Base-by-base conservation (phyloP, 768 basidiomycete genomes). In the Suillus subalutaceus region DNA sequence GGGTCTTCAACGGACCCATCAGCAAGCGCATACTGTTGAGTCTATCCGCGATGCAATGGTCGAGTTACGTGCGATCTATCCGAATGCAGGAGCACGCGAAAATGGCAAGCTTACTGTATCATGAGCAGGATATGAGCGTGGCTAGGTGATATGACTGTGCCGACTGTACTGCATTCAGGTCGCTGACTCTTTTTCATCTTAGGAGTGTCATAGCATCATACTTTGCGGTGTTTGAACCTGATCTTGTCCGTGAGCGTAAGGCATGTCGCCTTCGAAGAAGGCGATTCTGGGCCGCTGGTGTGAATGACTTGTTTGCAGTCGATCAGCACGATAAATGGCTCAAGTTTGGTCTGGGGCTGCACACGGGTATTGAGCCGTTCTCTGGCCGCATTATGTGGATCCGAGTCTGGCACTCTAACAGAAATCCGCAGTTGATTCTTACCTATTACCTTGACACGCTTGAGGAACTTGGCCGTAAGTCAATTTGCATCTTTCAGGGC, bases 271-370 rank as follows among this genome's bases (percentile, higher is more conserved):
- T 83, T 30, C 71, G 72, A n/a, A 71, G 78, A 0, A 70, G 71
- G 4, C 66, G 66, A 0, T 84, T 80, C 64, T 81, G 72, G 69
- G 73, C 79, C 6, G 81, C 83, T 12, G 83, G 83, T 1, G 75
- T 82, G 0, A 83, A 78, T 53, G 80, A 85, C 53, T 37, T 81
- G 0, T 72, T 73, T 66, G 64, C 72, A 6, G 65, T 78, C 15
- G 80, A 85, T 64, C 84, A 84, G 68, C 82, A 85, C 66, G 81
- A 85, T 65, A 85, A 85, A 62, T 84, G 79, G 80, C 71, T 72
- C 48, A 65, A 70, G 7, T 84, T 79, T 70, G 80, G 81, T 0
- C 72, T 84, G 0, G 73, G 66, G 32, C 69, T 81, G 56, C 72
- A 76, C 63, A 32, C 66, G n/a, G 67, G 69, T 20, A 44, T 71